A percentile compares a stretch with the other conserved stretches of the same genome.
These are phyloP conservation scores for Ogataea dorogensis DNA, from an alignment of 805 yeast species.

Conservation along the genomic window DNA sequence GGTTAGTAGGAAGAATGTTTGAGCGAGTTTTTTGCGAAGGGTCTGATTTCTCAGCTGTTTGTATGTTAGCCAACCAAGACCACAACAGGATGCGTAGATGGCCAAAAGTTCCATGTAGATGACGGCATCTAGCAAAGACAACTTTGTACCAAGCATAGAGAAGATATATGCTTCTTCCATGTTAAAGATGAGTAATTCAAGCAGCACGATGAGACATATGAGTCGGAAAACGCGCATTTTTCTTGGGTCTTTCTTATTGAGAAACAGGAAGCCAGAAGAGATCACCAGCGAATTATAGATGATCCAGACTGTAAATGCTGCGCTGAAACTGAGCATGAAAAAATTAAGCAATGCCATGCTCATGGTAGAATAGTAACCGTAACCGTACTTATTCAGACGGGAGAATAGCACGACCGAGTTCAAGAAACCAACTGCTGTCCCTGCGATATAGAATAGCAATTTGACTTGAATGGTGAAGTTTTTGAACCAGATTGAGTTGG, in stretches of 20 bases:
- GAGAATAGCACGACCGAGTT: slow-evolving; percentile 17
- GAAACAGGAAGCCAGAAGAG: slow-evolving; percentile 28
- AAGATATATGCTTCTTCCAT: slow-evolving; percentile 30
- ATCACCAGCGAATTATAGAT: slow-evolving; percentile 33
- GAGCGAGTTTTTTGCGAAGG: slow-evolving; percentile 18
- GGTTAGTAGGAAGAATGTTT: slow-evolving; percentile 19
- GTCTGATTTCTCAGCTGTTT: slow-evolving; percentile 17
- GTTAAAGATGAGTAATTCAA: slow-evolving; percentile 32
- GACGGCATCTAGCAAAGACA: slow-evolving; percentile 21
- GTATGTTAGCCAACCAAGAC: slow-evolving; percentile 24
- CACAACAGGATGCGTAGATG: slow-evolving; percentile 15
- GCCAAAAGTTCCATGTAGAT: slow-evolving; percentile 27
- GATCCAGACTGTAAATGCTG: slow-evolving; percentile 32
- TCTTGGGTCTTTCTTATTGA: slow-evolving; percentile 20
- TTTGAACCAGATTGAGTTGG: slow-evolving; percentile 19
- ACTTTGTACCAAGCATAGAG: slow-evolving; percentile 27
- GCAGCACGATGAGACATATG: slow-evolving; percentile 19
- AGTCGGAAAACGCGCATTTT: slow-evolving; percentile 20
- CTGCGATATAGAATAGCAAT: slow-evolving; percentile 22
- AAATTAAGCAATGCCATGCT: slow-evolving; percentile 23
- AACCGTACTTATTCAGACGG: slow-evolving; percentile 29
- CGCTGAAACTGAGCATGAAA: slow-evolving; percentile 21
- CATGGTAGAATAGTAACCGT: slow-evolving; percentile 21
- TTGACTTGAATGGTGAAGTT: slow-evolving; percentile 29
- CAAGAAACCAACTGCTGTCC: slow-evolving; percentile 20